Conservation (phyloP, 768 basidiomycete genomes). For the Filobasidium floriforme region DNA sequence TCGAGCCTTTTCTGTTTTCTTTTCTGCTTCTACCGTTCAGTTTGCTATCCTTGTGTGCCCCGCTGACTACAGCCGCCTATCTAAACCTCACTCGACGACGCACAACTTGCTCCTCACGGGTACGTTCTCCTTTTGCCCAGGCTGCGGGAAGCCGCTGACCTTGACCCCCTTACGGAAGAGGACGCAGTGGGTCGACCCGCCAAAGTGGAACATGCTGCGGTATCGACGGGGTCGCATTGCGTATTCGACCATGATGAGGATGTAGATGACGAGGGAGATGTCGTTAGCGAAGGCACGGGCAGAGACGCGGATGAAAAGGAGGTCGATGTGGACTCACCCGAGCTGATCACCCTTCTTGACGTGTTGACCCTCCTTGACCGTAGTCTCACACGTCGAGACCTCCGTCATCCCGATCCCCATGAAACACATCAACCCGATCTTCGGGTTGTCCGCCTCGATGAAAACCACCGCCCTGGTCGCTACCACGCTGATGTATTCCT, state of each 20-base stretch:
- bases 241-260: too few relatives aligned
- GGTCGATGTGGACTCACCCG: slow-evolving; percentile 41
- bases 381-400: slow-evolving; percentile 56
- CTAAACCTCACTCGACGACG: slow-evolving; percentile 32
- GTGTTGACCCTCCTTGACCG: slow-evolving; percentile 49
- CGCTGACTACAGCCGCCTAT: too few relatives aligned
- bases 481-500: slow-evolving; percentile 48
- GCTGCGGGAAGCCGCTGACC: slow-evolving; percentile 39
- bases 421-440: slow-evolving; percentile 56
- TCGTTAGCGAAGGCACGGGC: too few relatives aligned
- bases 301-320: too few relatives aligned
- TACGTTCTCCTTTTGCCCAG: slow-evolving; percentile 39
- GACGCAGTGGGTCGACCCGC: slow-evolving; percentile 51
- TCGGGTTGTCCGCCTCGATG: slow-evolving; percentile 53
- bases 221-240: background rate
- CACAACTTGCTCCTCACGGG: slow-evolving; percentile 42
- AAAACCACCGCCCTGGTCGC: slow-evolving; percentile 55
- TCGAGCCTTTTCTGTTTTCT: too few relatives aligned
- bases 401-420: slow-evolving; percentile 58
- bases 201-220: slow-evolving; percentile 53
- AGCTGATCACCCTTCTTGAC: slow-evolving; percentile 55
- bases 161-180: slow-evolving; percentile 50
- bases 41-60: too few relatives aligned
- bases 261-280: background rate
- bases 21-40: too few relatives aligned